phyloP scores from a whole-genome alignment of 2,329 filamentous ascomycete genomes.

The Coniella vitis region DNA sequence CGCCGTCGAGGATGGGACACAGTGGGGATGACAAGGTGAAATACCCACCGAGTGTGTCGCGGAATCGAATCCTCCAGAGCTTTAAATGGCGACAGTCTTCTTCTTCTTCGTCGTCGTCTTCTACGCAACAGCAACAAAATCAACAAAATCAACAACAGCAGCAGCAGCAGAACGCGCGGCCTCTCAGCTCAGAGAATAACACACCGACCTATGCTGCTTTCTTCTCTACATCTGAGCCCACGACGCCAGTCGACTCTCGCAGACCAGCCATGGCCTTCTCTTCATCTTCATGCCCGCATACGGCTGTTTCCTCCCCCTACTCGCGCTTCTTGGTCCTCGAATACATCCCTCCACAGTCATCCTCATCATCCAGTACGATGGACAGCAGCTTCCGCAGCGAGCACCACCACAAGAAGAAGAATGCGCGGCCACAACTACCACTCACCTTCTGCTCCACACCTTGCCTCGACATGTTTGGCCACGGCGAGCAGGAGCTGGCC shows the following conservation, averaged over 20 bases:
- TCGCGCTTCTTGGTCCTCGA: slow-evolving; percentile 8
- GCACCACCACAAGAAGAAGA: slow-evolving; percentile 2
- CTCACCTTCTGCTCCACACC: slow-evolving; percentile 8
- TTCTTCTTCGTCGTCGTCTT: not conserved
- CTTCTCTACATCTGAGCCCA: slow-evolving; percentile 2
- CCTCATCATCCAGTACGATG: too few relatives aligned
- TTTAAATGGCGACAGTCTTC: slow-evolving; percentile 3
- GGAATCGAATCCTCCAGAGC: slow-evolving; percentile 6
- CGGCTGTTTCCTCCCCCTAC: slow-evolving; percentile 6
- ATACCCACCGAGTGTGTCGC: slow-evolving; percentile 10
- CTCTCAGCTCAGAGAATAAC: too few relatives aligned
- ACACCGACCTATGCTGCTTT: too few relatives aligned
- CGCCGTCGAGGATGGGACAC: too few relatives aligned
- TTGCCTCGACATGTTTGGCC: slow-evolving; percentile 1
- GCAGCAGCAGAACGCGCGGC: too few relatives aligned
- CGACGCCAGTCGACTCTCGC: not conserved
- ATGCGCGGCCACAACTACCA: not conserved
- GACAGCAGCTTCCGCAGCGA: not conserved
- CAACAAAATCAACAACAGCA: too few relatives aligned
- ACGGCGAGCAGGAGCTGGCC: not conserved
- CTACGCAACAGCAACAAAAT: too few relatives aligned
- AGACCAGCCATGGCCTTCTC: not conserved
- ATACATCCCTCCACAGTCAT: not conserved
- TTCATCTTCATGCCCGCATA: not conserved
- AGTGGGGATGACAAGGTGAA: not conserved